These are phyloP conservation scores for Fusarium algeriense DNA, from an alignment of 2,329 filamentous ascomycete genomes.

Conservation along the genomic window DNA sequence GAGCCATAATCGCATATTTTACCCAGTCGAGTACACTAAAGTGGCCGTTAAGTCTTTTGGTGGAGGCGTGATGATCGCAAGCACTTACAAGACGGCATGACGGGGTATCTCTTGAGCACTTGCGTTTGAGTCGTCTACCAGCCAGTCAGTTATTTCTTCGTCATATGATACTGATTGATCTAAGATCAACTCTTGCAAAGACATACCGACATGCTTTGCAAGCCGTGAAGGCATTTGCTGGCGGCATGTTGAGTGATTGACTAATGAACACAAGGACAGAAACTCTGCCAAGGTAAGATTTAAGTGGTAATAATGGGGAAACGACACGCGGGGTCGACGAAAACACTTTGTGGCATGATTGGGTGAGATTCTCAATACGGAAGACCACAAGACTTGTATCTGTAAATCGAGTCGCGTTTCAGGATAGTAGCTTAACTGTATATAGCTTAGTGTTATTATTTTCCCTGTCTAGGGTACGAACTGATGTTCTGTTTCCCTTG, in stretches of 20 bases:
- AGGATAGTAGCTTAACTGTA: too few relatives aligned
- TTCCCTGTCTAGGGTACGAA: too few relatives aligned
- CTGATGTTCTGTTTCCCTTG: too few relatives aligned
- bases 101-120: background rate
- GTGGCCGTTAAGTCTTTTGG: accelerated
- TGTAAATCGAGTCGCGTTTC: background rate
- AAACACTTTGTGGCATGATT: background rate
- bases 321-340: background rate
- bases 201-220: background rate
- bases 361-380: background rate
- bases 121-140: background rate
- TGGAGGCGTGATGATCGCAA: accelerated
- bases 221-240: background rate
- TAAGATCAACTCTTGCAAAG: background rate
- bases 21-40: background rate
- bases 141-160: background rate
- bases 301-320: accelerated
- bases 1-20: background rate
- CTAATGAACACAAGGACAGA: background rate
- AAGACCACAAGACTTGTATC: background rate
- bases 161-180: background rate
- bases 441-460: too few relatives aligned
- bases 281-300: background rate
- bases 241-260: background rate
- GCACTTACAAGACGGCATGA: background rate